Conservation (phyloP, 306 rosid species). For the Lathyrus aphaca region DNA sequence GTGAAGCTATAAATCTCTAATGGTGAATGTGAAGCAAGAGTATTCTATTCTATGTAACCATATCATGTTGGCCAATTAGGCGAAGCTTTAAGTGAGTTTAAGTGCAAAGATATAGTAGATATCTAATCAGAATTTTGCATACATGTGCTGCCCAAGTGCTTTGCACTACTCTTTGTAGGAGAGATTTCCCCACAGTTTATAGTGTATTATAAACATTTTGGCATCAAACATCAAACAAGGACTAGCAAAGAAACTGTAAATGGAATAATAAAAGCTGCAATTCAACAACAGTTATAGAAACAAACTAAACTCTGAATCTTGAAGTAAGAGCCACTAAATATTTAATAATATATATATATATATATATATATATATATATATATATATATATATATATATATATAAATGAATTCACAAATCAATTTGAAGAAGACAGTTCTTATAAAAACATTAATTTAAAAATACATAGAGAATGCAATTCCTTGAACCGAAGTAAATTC, state of each 20-base stretch:
- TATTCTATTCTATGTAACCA: not conserved
- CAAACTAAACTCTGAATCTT: not conserved
- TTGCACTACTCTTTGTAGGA: conserved; percentile 28
- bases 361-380: not conserved
- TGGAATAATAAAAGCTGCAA: conserved; percentile 17
- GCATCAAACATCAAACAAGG: conserved; percentile 15
- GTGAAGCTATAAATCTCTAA: conserved; percentile 11
- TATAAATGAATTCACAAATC: not conserved
- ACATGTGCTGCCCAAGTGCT: not conserved
- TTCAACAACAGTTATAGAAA: conserved; percentile 9
- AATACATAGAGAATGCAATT: conserved; percentile 25
- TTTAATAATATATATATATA: not conserved
- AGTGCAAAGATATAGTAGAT: conserved; percentile 15
- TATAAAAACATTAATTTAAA: not conserved
- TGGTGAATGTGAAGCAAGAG: conserved; percentile 26
- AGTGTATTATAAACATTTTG: conserved; percentile 3
- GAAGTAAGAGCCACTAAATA: not conserved
- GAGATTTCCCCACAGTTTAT: not conserved
- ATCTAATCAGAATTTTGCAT: conserved; percentile 10
- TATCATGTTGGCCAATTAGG: conserved; percentile 2
- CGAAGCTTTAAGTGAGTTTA: not conserved
- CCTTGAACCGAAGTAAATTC: conserved; percentile 9
- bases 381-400: not conserved
- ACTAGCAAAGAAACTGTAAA: not conserved
- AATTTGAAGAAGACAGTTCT: conserved; percentile 2